Conservation (phyloP, 768 basidiomycete genomes). For the Mycena olivaceomarginata region DNA sequence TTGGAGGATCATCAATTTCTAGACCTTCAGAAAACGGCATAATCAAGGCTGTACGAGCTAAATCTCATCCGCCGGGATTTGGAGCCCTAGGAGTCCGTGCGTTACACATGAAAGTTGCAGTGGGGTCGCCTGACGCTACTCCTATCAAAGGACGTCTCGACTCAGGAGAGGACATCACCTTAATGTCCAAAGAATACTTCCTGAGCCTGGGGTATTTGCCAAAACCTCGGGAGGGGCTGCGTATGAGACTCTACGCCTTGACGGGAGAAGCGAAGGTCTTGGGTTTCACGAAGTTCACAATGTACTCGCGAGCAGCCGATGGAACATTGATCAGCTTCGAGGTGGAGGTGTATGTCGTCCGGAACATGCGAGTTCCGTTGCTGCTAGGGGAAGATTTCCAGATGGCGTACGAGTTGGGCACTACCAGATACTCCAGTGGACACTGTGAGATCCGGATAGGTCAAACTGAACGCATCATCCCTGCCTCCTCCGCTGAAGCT, state of each 20-base stretch:
- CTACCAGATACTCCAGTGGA: not conserved
- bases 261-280: conserved; percentile 37
- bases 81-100: conserved; percentile 19
- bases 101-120: conserved; percentile 28
- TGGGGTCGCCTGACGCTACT: not conserved
- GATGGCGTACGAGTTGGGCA: too few species aligned
- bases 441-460: conserved; percentile 22
- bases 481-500: conserved; percentile 27
- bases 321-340: too few species aligned
- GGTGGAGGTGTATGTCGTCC: too few species aligned
- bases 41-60: not conserved
- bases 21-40: too few species aligned
- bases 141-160: conserved; percentile 28
- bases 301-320: conserved; percentile 14
- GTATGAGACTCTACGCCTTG: conserved; percentile 38
- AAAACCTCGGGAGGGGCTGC: conserved; percentile 16
- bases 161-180: conserved; percentile 8
- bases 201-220: not conserved
- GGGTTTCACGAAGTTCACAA: conserved; percentile 40
- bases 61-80: not conserved
- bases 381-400: too few species aligned
- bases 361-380: too few species aligned
- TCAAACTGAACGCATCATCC: not conserved
- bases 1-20: too few species aligned
- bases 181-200: conserved; percentile 39